Conservation (phyloP, 768 basidiomycete genomes). For the Boletus rex-veris region DNA sequence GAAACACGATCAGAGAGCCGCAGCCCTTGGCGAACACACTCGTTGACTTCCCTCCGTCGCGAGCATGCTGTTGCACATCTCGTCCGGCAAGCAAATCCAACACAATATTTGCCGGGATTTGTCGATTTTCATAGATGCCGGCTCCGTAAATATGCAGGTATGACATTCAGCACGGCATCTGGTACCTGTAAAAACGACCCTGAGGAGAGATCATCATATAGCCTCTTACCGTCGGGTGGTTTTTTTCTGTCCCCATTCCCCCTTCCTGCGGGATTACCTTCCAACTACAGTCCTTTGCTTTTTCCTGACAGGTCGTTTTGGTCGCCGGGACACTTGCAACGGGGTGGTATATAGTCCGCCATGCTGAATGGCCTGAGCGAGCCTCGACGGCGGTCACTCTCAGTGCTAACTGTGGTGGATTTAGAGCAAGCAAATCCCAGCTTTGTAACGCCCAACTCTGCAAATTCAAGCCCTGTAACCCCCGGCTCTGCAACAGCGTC, state of each 20-base stretch:
- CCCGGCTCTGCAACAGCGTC: background rate
- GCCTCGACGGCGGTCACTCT: conserved; percentile 15
- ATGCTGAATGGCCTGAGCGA: conserved; percentile 11
- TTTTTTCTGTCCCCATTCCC: conserved; percentile 5
- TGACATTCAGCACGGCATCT: background rate
- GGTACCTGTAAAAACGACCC: conserved; percentile 17
- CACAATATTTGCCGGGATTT: background rate
- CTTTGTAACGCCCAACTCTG: background rate
- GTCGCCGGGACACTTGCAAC: background rate
- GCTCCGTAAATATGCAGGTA: background rate
- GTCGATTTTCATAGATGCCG: background rate
- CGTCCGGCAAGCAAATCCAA: background rate
- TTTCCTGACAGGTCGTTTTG: background rate
- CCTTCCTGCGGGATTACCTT: background rate
- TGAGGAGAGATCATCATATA: conserved; percentile 7
- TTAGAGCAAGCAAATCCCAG: background rate
- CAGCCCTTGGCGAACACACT: too few relatives aligned
- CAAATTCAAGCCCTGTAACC: background rate
- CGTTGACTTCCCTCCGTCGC: too few relatives aligned
- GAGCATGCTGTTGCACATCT: too few relatives aligned
- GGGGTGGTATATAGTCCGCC: background rate
- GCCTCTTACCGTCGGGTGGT: background rate
- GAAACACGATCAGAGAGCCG: too few relatives aligned
- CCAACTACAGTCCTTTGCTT: conserved; percentile 18
- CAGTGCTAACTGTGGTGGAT: conserved; percentile 10